Evolutionary conservation across 257 asterid genomes (phyloP), one percentile per base, ranked within the genome.

Genomic region (Solanum microdontum): DNA sequence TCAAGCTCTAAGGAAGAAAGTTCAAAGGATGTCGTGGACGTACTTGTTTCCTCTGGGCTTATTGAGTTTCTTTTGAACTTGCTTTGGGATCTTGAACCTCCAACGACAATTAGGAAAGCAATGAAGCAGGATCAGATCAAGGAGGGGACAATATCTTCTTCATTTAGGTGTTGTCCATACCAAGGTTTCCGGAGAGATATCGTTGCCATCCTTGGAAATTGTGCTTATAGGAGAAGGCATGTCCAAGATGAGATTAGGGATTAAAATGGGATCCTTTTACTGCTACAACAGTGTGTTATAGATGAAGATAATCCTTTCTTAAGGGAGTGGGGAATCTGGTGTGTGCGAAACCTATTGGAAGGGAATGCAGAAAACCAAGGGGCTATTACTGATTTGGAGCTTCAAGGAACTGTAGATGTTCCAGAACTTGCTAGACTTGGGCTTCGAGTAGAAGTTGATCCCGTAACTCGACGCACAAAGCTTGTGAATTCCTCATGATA

Each of bases 281-380:
- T 97, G 91, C 88, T 97, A 83, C 98, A 97, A 70, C 97, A 97
- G 84, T 90, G 97, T 69, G 97, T 93, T 82, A 69, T 87, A 40
- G 99, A 95, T 87, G 99, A 94, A 86, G 98, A 97, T 60, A 97
- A 93, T 86, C 98, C 99, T 1, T 97, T 92, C 88, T 86, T 94
- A 92, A 95, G 98, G 92, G 98, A 97, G 84, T 97, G 98, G 98
- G 99, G 99, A 48, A 89, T 97, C 64, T 97, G 97, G 97, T 68
- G 93, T 2, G 87, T 91, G 87, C 93, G 96, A 84, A 95, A 94
- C 91, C 15, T 95, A 70, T 83, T 94, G 89, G 98, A 95, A 90
- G 95, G 98, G 83, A 97, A 97, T 89, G 82, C 60, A 74, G 97
- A 94, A 90, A 97, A 97, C 90, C 93, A 93, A 87, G 43, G 83